A percentile compares a stretch with the other conserved stretches of the same genome.
phyloP scores from a whole-genome alignment of 441 rosid species.

The Cnidoscolus chayamansa region DNA sequence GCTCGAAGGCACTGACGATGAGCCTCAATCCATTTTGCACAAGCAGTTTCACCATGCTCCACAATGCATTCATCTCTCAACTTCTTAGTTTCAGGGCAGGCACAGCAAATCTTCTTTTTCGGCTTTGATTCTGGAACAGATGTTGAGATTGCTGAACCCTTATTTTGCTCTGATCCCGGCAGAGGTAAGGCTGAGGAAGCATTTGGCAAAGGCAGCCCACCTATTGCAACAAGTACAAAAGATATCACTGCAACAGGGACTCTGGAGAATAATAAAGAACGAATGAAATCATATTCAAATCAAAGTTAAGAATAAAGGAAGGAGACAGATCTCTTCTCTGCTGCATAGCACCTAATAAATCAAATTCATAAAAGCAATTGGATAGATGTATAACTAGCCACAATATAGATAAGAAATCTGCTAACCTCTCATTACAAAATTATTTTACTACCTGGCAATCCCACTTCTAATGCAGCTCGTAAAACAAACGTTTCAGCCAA shows the following conservation, averaged over 20 bases:
- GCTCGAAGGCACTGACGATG: slow-evolving; percentile 78
- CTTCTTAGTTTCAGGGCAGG: slow-evolving; percentile 89
- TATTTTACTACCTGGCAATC: background rate
- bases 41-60: slow-evolving; percentile 79
- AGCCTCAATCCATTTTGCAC: slow-evolving; percentile 93
- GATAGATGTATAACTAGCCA: background rate
- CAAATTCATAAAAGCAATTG: background rate
- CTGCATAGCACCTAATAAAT: background rate
- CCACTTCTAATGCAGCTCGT: background rate
- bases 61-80: slow-evolving; percentile 92
- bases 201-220: slow-evolving; percentile 44
- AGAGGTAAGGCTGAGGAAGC: slow-evolving; percentile 39
- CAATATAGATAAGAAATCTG: background rate
- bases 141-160: slow-evolving; percentile 30
- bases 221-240: slow-evolving; percentile 37
- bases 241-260: background rate
- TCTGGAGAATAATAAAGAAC: background rate
- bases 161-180: slow-evolving; percentile 39
- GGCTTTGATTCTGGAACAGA: slow-evolving; percentile 57
- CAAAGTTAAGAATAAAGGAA: background rate
- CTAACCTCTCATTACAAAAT: background rate
- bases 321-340: too few species aligned
- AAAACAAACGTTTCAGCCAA: background rate
- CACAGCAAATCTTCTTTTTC: slow-evolving; percentile 89
- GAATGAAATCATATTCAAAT: background rate